A percentile compares a stretch with the other conserved stretches of the same genome.
Evolutionary conservation across 129 eudicot genomes (phyloP).

Genomic region (Deinandra increscens): DNA sequence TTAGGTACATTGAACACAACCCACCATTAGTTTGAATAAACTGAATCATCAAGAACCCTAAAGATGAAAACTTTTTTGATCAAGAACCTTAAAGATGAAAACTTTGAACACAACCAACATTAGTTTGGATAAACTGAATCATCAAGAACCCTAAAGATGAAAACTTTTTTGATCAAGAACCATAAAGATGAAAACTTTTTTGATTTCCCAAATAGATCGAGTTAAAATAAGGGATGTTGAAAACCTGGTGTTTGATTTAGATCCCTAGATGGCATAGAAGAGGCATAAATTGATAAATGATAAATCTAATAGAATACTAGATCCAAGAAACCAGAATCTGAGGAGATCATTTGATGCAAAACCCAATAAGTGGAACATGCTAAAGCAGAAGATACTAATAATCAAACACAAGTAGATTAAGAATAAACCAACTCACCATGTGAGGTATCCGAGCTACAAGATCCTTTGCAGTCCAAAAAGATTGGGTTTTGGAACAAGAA

Average conservation of each 20-base stretch:
- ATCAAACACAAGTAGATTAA: slow-evolving; percentile 19
- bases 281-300: too few relatives aligned
- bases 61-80: not conserved
- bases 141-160: slow-evolving; percentile 3
- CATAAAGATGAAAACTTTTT: too few relatives aligned
- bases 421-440: slow-evolving; percentile 36
- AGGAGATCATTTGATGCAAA: slow-evolving; percentile 20
- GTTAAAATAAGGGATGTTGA: slow-evolving; percentile 5
- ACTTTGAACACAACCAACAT: not conserved
- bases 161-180: too few relatives aligned
- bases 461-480: slow-evolving; percentile 9
- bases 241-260: not conserved
- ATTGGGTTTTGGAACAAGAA: not conserved
- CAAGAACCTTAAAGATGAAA: not conserved
- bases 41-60: not conserved
- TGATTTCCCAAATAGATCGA: slow-evolving; percentile 11
- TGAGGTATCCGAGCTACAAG: slow-evolving; percentile 27
- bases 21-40: not conserved
- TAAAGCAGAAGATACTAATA: slow-evolving; percentile 17
- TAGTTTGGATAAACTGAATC: slow-evolving; percentile 1
- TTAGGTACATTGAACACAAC: slow-evolving; percentile 6
- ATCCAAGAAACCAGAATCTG: slow-evolving; percentile 29
- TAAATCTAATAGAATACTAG: slow-evolving; percentile 22
- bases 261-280: slow-evolving; percentile 18
- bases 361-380: slow-evolving; percentile 14